Evolutionary conservation across 202 grass and related monocot species (phyloP).

Genomic region (Hordeum pubiflorum): DNA sequence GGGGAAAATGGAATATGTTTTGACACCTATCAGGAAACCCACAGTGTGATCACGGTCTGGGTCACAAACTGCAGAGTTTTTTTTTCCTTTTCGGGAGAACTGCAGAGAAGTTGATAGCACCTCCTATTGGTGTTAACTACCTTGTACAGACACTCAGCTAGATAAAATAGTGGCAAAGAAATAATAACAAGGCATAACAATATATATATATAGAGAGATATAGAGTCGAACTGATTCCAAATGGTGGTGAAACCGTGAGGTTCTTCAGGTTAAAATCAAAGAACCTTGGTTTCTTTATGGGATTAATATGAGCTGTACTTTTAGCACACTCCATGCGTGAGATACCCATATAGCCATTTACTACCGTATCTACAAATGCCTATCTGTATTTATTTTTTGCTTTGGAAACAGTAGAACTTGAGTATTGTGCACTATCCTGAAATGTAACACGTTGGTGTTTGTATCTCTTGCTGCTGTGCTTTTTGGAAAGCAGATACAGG

Average conservation of each 20-base stretch:
- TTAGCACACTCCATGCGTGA: not conserved
- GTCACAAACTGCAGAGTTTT: not conserved
- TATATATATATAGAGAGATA: too few species aligned
- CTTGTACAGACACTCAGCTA: not conserved
- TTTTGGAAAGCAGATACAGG: conserved; percentile 72
- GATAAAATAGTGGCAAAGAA: not conserved
- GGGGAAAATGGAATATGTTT: not conserved
- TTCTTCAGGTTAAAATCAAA: conserved; percentile 65
- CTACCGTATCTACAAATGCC: not conserved
- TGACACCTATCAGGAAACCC: not conserved
- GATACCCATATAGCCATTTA: not conserved
- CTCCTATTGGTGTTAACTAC: not conserved
- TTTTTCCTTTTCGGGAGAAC: not conserved
- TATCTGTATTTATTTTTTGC: not conserved
- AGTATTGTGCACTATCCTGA: not conserved
- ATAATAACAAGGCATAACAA: not conserved
- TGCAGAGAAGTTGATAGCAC: not conserved
- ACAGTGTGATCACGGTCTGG: not conserved
- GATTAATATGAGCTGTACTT: not conserved
- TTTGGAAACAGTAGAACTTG: not conserved
- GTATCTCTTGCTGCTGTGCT: conserved; percentile 20
- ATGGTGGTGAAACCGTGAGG: not conserved
- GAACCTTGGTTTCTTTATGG: not conserved
- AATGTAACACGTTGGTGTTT: not conserved
- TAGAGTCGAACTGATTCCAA: not conserved